A percentile compares a stretch with the other conserved stretches of the same genome.
Evolutionary conservation across 2,329 filamentous ascomycete species (phyloP).

Genomic region (Xylaria sp.): DNA sequence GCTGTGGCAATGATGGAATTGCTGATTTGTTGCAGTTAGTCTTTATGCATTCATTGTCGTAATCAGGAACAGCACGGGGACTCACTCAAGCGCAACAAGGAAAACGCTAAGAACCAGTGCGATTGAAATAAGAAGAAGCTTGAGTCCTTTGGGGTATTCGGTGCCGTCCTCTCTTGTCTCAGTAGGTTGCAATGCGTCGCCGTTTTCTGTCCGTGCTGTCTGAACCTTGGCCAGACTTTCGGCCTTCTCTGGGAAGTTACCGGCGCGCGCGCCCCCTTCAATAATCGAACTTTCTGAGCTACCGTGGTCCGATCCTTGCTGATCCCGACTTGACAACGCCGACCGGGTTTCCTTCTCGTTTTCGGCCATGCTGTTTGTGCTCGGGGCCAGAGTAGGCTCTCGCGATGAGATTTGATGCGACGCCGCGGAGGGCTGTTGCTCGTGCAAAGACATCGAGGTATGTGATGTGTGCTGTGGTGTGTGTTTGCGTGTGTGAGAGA

Average conservation of each 20-base stretch:
- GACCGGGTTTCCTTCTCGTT: constrained; percentile 29
- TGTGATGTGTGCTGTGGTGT: background rate
- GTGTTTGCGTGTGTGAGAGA: background rate
- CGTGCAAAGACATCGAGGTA: constrained; percentile 5
- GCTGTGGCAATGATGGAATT: constrained; percentile 54
- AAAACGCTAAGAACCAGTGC: constrained; percentile 58
- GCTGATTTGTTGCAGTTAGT: constrained; percentile 38
- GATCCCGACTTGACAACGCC: constrained; percentile 13
- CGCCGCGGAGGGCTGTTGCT: constrained; percentile 16
- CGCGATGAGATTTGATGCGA: constrained; percentile 21
- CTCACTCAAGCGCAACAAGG: constrained; percentile 55
- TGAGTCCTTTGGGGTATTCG: constrained; percentile 52
- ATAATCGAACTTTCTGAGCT: constrained; percentile 21
- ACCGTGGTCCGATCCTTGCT: background rate
- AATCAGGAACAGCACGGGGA: constrained; percentile 18
- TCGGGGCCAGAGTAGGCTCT: constrained; percentile 31
- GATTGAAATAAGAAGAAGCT: constrained; percentile 53
- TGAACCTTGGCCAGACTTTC: constrained; percentile 21
- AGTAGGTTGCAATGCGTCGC: constrained; percentile 40
- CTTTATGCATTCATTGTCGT: background rate
- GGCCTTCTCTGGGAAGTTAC: constrained; percentile 1
- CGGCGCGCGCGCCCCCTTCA: constrained; percentile 4
- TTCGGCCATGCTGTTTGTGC: constrained; percentile 8
- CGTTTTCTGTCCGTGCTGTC: constrained; percentile 32
- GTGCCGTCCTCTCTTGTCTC: constrained; percentile 52